Base-by-base conservation (phyloP, 2,329 filamentous ascomycete genomes). In the Penicillium sumatraense region DNA sequence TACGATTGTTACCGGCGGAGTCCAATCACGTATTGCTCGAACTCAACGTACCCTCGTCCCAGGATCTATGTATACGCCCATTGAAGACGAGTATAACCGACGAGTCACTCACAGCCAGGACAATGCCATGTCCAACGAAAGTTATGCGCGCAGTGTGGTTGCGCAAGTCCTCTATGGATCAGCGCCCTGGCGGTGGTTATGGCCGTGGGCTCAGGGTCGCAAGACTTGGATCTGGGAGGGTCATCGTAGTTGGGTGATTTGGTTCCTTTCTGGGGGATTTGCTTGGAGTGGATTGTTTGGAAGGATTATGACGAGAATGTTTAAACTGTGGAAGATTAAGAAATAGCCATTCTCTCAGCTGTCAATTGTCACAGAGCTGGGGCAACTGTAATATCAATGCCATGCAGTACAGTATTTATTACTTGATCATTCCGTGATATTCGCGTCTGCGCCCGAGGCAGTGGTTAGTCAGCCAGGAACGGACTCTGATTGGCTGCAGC, bases 1-100 rank as follows among this genome's bases (percentile, higher is more conserved):
- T 53, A 80, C 82, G 2, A 73, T 83, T 26, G 75, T 87, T 6
- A 87, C 85, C 1, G 85, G 85, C 9, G 84, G 85, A 9, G 84
- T 87, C 27, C 80, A 82, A 65, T 82, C 79, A 38, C 82, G 82
- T 27, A 85, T 87, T 61, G 80, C 82, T 3, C 77, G 84, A n/a
- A 76, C 72, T 5, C 68, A 82, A 13, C 76, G 83, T 23, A 68
- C 70, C 4, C 66, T 87, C 8, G 72, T 75, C 2, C 69, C 74
- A 8, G 75, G 76, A 42, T 83, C 79, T 0, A 72, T 83, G 20
- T 86, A 85, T 65, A 59, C 78, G 20, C 80, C 83, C 0, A 73
- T 86, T 27, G 73, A 78, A 38, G 72, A 70, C 5, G 79, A 83
- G 54, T 86, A 85, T 64, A 70, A 76, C 53, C 69, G 75, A 42